A percentile compares a stretch with the other conserved stretches of the same genome.
Evolutionary conservation across 1,284 basidiomycete species (phyloP).

Genomic region (Tranzscheliella williamsii): DNA sequence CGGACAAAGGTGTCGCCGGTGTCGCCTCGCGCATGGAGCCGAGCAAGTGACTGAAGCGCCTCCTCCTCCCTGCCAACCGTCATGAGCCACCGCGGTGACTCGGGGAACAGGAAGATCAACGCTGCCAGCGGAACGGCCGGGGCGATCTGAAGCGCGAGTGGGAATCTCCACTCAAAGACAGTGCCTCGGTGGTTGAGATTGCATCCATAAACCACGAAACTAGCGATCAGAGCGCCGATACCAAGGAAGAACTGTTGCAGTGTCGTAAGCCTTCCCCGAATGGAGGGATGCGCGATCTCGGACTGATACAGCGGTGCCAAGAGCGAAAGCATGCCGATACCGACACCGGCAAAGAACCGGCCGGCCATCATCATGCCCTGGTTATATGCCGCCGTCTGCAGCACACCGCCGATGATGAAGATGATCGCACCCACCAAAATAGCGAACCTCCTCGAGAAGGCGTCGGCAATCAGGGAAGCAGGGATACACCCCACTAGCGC

Average conservation of each 20-base stretch:
- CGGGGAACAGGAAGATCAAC: slow-evolving; percentile 66
- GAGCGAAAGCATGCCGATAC: slow-evolving; percentile 67
- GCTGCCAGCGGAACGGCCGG: slow-evolving; percentile 68
- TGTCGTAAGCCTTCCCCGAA: slow-evolving; percentile 69
- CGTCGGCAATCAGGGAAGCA: slow-evolving; percentile 59
- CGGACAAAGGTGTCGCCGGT: slow-evolving; percentile 64
- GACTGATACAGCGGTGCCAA: slow-evolving; percentile 68
- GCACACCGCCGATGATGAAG: slow-evolving; percentile 66
- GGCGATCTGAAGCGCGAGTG: slow-evolving; percentile 63
- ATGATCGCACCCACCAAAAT: slow-evolving; percentile 62
- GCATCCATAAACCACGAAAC: slow-evolving; percentile 64
- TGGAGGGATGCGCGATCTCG: slow-evolving; percentile 71
- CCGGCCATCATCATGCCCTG: slow-evolving; percentile 70
- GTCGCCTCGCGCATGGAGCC: slow-evolving; percentile 67
- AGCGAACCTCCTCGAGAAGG: slow-evolving; percentile 58
- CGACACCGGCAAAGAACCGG: slow-evolving; percentile 67
- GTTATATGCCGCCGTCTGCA: slow-evolving; percentile 65
- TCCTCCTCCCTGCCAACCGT: slow-evolving; percentile 67
- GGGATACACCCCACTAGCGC: slow-evolving; percentile 61
- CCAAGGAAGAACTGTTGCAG: slow-evolving; percentile 69
- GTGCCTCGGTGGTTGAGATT: slow-evolving; percentile 48
- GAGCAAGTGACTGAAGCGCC: slow-evolving; percentile 63
- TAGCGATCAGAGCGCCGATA: slow-evolving; percentile 64
- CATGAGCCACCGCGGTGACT: slow-evolving; percentile 68
- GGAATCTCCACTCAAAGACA: slow-evolving; percentile 66